Percentiles rank a stretch among this genome's conserved stretches.
These are phyloP conservation scores for Saksenaea vasiformis DNA, from an alignment of 371 early-diverging fungal genomes.

Conservation along the genomic window DNA sequence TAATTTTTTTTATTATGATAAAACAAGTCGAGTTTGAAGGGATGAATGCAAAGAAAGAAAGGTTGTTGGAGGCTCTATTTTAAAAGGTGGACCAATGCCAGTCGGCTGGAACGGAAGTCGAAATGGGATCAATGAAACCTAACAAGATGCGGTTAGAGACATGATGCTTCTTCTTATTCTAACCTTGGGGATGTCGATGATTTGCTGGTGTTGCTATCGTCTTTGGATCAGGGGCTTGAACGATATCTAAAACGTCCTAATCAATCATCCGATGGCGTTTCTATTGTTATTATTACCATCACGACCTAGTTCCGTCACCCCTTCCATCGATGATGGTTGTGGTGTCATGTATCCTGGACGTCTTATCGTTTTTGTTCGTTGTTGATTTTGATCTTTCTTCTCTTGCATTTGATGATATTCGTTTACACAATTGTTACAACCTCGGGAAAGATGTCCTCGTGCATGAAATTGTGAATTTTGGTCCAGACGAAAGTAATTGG, in stretches of 20 bases:
- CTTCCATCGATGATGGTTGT: slow-evolving; percentile 55
- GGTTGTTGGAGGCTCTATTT: background rate
- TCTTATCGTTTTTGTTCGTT: slow-evolving; percentile 15
- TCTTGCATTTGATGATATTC: slow-evolving; percentile 39
- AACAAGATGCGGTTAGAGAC: background rate
- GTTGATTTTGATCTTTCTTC: slow-evolving; percentile 11
- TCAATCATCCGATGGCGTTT: background rate
- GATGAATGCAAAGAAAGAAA: too few relatives aligned
- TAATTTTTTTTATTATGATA: too few relatives aligned
- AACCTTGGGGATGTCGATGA: slow-evolving; percentile 7
- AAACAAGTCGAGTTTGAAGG: too few relatives aligned
- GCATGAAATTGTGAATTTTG: slow-evolving; percentile 43
- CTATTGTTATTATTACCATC: slow-evolving; percentile 36
- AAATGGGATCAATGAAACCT: slow-evolving; percentile 19
- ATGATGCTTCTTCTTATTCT: background rate
- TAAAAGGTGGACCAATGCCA: slow-evolving; percentile 26
- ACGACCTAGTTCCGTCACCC: slow-evolving; percentile 48
- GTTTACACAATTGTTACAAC: slow-evolving; percentile 43
- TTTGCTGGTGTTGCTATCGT: slow-evolving; percentile 9
- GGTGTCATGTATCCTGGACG: slow-evolving; percentile 48
- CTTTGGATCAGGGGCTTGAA: slow-evolving; percentile 21
- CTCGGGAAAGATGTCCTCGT: slow-evolving; percentile 37
- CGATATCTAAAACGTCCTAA: slow-evolving; percentile 33
- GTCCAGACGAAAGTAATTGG: slow-evolving; percentile 50
- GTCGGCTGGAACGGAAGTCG: slow-evolving; percentile 21